A percentile compares a stretch with the other conserved stretches of the same genome.
phyloP scores from a whole-genome alignment of 192 early-diverging fungal genomes.

The Helicostylum pulchrum region DNA sequence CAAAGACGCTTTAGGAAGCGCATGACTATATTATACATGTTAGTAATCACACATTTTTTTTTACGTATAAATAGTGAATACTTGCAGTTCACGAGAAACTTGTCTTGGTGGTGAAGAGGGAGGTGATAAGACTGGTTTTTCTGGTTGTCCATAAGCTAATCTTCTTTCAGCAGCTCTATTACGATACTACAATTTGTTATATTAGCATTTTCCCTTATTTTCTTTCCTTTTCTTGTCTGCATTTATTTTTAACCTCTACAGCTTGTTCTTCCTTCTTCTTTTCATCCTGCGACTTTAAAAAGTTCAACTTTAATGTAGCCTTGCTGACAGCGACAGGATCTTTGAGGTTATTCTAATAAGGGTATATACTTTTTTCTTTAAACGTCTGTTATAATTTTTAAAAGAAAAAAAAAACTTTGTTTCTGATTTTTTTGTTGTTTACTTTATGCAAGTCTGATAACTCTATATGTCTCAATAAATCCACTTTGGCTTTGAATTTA shows the following conservation, averaged over 20 bases:
- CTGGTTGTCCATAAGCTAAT: constrained; percentile 56
- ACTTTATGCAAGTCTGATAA: constrained; percentile 61
- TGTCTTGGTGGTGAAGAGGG: constrained; percentile 5
- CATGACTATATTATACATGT: constrained; percentile 3
- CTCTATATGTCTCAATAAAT: constrained; percentile 51
- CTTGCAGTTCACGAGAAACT: no score
- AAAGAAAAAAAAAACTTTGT: not conserved
- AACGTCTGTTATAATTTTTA: not conserved
- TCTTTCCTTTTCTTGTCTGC: not conserved
- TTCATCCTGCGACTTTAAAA: not conserved
- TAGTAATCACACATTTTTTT: not conserved
- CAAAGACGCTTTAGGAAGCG: constrained; percentile 18
- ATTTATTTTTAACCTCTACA: not conserved
- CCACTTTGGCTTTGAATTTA: constrained; percentile 47
- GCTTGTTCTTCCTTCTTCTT: not conserved
- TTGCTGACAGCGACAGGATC: not conserved
- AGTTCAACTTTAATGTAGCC: not conserved
- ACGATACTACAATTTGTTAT: constrained; percentile 40
- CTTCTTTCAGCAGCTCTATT: constrained; percentile 65
- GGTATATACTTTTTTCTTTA: not conserved
- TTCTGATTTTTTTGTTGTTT: not conserved
- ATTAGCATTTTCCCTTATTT: not conserved
- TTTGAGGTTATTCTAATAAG: constrained; percentile 8
- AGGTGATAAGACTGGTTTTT: constrained; percentile 16
- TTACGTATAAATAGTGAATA: no score